Base-by-base conservation (phyloP, 441 rosid species). In the Croton laevigatus region DNA sequence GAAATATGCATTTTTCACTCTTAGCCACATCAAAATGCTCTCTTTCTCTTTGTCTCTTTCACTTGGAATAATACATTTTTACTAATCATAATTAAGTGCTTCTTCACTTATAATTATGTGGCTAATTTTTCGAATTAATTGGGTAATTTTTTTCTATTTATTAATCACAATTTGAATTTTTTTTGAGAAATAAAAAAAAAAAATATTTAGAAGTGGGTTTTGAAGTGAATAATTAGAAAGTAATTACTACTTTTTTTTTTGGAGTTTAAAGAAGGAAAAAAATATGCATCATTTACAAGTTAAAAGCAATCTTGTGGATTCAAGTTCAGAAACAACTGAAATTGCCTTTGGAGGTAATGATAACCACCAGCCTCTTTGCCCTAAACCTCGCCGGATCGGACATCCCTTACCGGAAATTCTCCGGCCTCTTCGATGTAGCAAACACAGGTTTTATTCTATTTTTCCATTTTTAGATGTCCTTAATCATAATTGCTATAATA, bases 301-400 rank as follows among this genome's bases (percentile, higher is more conserved):
- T 23, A 81, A 79, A 73, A 77, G 76, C 68, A 80, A 84, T 60
- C 75, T 82, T 37, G 74, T 78, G 37, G 83, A 76, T 78, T 72
- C 81, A 36, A 72, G 75, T 11, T 57, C 69, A 7, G 82, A 73
- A 38, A 36, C 69, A 6, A 57, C 72, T 54, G 68, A 75, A 51
- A 49, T 71, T 23, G 75, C 69, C 32, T 52, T 57, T 16, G 76
- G 71, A 36, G 61, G 42, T 52, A 59, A 62, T n/a, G n/a, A n/a
- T 20, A 71, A 69, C 64, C 81, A 66, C 64, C 81, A 66, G 34
- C 96, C 88, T 23, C 82, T 86, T 45, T 91, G 94, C 52, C 94
- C 96, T 0, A 87, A 86, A 77, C 96, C 96, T 75, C 97, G 91
- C 13, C 89, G 93, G 52, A 73, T 77, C 37, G 82, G 79, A 60